A percentile compares a stretch with the other conserved stretches of the same genome.
These are phyloP conservation scores for Trichoderma sp. DNA, from an alignment of 2,329 filamentous ascomycete species.

Conservation along the genomic window DNA sequence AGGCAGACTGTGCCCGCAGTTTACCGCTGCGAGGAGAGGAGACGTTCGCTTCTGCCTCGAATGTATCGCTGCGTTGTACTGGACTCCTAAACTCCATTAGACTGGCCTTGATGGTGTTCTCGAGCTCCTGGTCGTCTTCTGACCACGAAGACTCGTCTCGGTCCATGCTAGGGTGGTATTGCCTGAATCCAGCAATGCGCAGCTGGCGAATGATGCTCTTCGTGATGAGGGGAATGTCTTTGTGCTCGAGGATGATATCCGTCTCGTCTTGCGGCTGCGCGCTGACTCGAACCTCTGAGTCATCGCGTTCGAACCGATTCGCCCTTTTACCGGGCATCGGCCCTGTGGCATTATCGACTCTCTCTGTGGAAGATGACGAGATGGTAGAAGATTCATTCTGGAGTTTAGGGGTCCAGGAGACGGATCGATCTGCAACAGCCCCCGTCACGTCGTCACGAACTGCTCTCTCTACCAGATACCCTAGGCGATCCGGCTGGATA, in stretches of 20 bases:
- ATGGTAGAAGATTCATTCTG: slow-evolving; percentile 1
- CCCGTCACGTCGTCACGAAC: slow-evolving; percentile 18
- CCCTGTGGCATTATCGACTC: neutral
- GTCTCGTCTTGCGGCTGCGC: neutral
- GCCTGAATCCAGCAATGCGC: neutral
- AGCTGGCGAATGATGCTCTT: slow-evolving; percentile 11
- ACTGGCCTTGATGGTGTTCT: neutral
- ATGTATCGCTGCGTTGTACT: neutral
- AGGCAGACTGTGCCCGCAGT: slow-evolving; percentile 29
- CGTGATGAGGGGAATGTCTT: slow-evolving; percentile 12
- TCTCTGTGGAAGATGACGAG: neutral
- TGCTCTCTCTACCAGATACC: slow-evolving; percentile 27
- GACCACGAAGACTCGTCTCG: neutral
- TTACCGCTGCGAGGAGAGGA: slow-evolving; percentile 1
- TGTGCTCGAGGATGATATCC: slow-evolving; percentile 1
- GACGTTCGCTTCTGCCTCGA: neutral
- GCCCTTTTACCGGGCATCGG: slow-evolving; percentile 3
- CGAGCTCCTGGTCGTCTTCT: neutral
- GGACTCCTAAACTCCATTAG: slow-evolving; percentile 5
- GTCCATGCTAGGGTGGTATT: neutral
- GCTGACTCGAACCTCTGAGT: neutral
- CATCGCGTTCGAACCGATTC: slow-evolving; percentile 4
- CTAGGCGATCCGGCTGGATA: slow-evolving; percentile 12
- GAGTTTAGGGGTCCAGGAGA: neutral
- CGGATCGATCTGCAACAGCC: neutral